Evolutionary conservation across 2,329 filamentous ascomycete genomes (phyloP).

Genomic region (Sporothrix schenckii): DNA sequence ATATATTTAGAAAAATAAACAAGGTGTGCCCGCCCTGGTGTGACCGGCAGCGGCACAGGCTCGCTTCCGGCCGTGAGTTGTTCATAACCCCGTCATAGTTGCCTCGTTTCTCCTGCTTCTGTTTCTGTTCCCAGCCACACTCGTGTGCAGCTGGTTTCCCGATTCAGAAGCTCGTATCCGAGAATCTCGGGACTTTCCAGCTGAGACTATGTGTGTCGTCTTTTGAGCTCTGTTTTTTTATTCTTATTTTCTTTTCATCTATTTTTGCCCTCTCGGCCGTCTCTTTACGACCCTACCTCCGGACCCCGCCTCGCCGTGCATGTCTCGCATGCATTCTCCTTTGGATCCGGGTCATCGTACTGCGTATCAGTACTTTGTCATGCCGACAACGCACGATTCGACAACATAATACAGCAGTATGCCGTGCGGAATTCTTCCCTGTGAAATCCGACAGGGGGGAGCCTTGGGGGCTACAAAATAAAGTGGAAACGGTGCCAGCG

Average conservation of each 20-base stretch:
- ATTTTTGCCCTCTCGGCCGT: slow-evolving; percentile 12
- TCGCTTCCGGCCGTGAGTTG: neutral
- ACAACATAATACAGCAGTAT: neutral
- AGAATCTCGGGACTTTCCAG: neutral
- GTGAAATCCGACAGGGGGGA: too few relatives aligned
- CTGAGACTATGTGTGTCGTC: neutral
- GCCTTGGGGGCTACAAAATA: neutral
- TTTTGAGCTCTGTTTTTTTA: neutral
- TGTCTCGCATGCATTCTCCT: slow-evolving; percentile 11
- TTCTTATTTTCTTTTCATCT: neutral
- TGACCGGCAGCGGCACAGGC: neutral
- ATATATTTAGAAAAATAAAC: neutral
- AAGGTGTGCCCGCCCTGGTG: neutral
- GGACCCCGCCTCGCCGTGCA: neutral
- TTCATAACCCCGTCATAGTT: neutral
- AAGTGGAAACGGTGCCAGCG: slow-evolving; percentile 11
- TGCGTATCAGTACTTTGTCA: too few relatives aligned
- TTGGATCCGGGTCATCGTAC: neutral
- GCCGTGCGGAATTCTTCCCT: too few relatives aligned
- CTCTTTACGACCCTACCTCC: neutral
- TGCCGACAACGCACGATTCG: neutral
- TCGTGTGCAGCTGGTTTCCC: slow-evolving; percentile 13
- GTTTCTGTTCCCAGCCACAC: neutral
- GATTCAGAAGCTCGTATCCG: slow-evolving; percentile 20
- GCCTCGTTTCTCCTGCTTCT: neutral